These are phyloP conservation scores for Anacardium occidentale DNA, from an alignment of 345 rosid genomes.

Conservation along the genomic window DNA sequence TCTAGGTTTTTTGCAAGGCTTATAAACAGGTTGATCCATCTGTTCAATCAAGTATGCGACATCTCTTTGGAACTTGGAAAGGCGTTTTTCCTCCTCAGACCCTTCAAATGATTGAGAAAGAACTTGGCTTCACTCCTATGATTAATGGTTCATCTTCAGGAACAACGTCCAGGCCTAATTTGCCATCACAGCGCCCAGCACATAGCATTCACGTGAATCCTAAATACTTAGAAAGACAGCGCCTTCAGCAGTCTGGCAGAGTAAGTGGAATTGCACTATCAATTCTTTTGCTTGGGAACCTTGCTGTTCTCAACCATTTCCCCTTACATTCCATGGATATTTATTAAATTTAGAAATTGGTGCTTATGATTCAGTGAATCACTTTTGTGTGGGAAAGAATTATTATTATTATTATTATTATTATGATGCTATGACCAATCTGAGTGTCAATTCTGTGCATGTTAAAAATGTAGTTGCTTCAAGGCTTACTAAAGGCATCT, in stretches of 20 bases:
- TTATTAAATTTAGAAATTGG: background rate
- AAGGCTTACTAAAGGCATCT: background rate
- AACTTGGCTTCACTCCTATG: slow-evolving; percentile 73
- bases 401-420: too few species aligned
- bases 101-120: slow-evolving; percentile 83
- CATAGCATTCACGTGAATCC: slow-evolving; percentile 99
- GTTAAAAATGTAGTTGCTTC: background rate
- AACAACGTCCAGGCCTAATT: slow-evolving; percentile 57
- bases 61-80: slow-evolving; percentile 99
- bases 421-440: too few species aligned
- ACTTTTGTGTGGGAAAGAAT: background rate
- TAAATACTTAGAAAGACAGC: slow-evolving; percentile 91
- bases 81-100: slow-evolving; percentile 81
- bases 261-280: slow-evolving; percentile 40
- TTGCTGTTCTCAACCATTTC: background rate
- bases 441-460: background rate
- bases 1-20: slow-evolving; percentile 87
- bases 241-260: slow-evolving; percentile 80
- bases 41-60: slow-evolving; percentile 79
- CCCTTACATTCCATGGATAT: background rate
- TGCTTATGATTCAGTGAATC: background rate
- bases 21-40: slow-evolving; percentile 84
- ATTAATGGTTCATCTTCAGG: slow-evolving; percentile 67
- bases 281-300: background rate
- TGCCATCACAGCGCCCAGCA: slow-evolving; percentile 68